Conservation (phyloP, 2,329 filamentous ascomycete genomes). For the Teratosphaeria gauchensis region DNA sequence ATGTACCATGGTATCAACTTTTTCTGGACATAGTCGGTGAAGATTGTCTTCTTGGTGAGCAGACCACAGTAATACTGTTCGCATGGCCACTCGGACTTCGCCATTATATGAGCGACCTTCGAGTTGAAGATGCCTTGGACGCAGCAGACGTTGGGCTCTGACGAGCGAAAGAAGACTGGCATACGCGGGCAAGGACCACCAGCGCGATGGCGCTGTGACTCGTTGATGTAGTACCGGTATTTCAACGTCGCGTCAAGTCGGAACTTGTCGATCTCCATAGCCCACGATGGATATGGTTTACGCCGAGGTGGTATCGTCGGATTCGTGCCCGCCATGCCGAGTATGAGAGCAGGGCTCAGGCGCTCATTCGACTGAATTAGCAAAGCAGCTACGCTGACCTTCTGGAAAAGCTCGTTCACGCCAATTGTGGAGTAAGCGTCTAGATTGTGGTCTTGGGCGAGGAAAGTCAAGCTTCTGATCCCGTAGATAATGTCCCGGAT, state of each 20-base stretch:
- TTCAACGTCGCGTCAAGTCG: not conserved
- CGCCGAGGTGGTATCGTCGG: not conserved
- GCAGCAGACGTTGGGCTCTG: too few relatives aligned
- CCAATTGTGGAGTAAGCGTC: not conserved
- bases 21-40: not conserved
- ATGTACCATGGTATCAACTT: not conserved
- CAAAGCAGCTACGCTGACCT: not conserved
- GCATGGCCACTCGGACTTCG: not conserved
- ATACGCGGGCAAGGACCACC: too few relatives aligned
- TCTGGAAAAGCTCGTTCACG: not conserved
- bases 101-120: not conserved
- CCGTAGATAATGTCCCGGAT: not conserved
- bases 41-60: too few relatives aligned
- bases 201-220: too few relatives aligned
- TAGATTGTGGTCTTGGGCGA: too few relatives aligned
- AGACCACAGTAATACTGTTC: too few relatives aligned
- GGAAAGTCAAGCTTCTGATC: not conserved
- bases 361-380: not conserved
- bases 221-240: too few relatives aligned
- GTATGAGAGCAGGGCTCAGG: not conserved
- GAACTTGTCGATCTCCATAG: not conserved
- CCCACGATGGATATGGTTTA: not conserved
- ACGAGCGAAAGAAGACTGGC: too few relatives aligned
- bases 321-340: not conserved
- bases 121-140: not conserved